phyloP scores from a whole-genome alignment of 2,329 filamentous ascomycete genomes.

The Pseudopithomyces maydicus region DNA sequence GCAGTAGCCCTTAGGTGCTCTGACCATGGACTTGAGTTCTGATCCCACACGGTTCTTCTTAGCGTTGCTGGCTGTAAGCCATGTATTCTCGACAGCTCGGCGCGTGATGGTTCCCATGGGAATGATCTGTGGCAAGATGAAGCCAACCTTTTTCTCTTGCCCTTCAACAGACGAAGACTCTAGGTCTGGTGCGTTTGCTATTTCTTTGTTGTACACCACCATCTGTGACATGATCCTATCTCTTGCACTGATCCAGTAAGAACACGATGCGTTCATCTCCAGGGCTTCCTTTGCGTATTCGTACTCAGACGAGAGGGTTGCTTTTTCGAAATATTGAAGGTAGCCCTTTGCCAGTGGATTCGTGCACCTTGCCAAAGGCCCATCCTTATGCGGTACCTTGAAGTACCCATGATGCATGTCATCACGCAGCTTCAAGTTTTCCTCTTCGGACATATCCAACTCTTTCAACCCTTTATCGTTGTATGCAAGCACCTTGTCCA shows the following conservation, averaged over 20 bases:
- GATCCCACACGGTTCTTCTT: conserved; percentile 96
- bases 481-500: conserved; percentile 67
- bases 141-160: conserved; percentile 61
- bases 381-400: conserved; percentile 96
- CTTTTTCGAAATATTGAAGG: conserved; percentile 86
- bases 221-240: conserved; percentile 95
- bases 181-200: conserved; percentile 23
- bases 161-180: conserved; percentile 26
- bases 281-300: conserved; percentile 90
- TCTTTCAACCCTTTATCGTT: conserved; percentile 71
- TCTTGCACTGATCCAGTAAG: conserved; percentile 97
- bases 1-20: conserved; percentile 84
- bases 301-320: conserved; percentile 84
- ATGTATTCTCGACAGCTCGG: conserved; percentile 94
- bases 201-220: conserved; percentile 81
- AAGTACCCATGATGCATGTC: conserved; percentile 75
- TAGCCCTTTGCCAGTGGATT: conserved; percentile 93
- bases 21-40: conserved; percentile 95
- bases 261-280: conserved; percentile 98
- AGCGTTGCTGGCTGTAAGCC: conserved; percentile 96
- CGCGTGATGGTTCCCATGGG: conserved; percentile 98
- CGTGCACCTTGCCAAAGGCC: conserved; percentile 79
- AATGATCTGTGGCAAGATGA: conserved; percentile 92
- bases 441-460: conserved; percentile 78
- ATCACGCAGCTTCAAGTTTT: conserved; percentile 66